Evolutionary conservation across 495 filamentous ascomycete genomes (phyloP).

Genomic region (Melanomma pulvis-pyrius): DNA sequence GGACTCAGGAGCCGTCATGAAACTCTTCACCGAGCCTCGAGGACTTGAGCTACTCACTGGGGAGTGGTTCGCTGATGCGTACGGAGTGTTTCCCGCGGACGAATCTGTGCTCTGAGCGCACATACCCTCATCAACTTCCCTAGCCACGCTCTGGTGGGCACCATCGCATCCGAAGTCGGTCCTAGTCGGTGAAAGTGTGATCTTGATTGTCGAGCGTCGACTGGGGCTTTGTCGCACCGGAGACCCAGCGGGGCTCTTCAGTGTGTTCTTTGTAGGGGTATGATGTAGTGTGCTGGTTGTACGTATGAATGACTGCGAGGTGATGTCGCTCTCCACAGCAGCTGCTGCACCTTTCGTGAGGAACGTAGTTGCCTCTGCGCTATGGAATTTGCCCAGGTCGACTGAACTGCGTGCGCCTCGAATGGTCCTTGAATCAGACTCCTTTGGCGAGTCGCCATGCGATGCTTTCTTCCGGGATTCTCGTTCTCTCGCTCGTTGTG

Average conservation of each 20-base stretch:
- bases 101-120: neutral
- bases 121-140: neutral
- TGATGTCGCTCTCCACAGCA: conserved; percentile 17
- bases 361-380: conserved; percentile 8
- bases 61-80: conserved; percentile 7
- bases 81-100: conserved; percentile 8
- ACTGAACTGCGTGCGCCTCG: conserved; percentile 18
- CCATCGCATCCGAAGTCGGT: neutral
- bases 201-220: conserved; percentile 5
- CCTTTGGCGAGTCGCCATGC: conserved; percentile 5
- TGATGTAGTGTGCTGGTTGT: neutral
- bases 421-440: neutral
- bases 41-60: conserved; percentile 14
- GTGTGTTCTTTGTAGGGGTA: conserved; percentile 3
- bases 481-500: conserved; percentile 22
- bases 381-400: conserved; percentile 10
- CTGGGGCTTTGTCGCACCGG: neutral
- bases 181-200: conserved; percentile 15
- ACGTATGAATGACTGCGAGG: neutral
- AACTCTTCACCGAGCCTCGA: conserved; percentile 12
- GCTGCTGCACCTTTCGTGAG: conserved; percentile 22
- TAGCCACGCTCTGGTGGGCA: neutral
- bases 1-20: conserved; percentile 23
- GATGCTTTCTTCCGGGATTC: conserved; percentile 21
- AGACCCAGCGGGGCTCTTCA: conserved; percentile 8